Conservation (phyloP, 2,329 filamentous ascomycete species). For the Fusarium subtropicale region DNA sequence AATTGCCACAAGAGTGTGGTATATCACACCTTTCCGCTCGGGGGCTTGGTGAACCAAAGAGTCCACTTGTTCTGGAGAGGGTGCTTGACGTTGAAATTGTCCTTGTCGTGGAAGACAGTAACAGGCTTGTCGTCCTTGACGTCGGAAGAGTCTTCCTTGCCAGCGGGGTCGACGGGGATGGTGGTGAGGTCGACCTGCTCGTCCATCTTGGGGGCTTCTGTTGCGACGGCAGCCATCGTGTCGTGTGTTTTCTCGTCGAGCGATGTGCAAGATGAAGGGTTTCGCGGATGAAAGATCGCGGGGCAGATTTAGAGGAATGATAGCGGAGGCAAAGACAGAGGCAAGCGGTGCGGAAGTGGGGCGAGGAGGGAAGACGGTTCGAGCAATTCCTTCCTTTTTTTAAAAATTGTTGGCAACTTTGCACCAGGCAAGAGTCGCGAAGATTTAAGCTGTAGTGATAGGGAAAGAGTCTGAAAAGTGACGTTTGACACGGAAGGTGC, state of each 20-base stretch:
- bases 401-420: slow-evolving; percentile 47
- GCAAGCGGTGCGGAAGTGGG: slow-evolving; percentile 38
- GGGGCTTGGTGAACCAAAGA: slow-evolving; percentile 98
- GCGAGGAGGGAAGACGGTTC: slow-evolving; percentile 38
- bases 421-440: slow-evolving; percentile 55
- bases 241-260: slow-evolving; percentile 23
- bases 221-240: slow-evolving; percentile 54
- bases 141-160: slow-evolving; percentile 65
- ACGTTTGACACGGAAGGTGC: slow-evolving; percentile 37
- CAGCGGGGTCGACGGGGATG: slow-evolving; percentile 74
- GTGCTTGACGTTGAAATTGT: slow-evolving; percentile 99
- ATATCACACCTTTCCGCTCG: slow-evolving; percentile 84
- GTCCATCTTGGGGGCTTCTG: slow-evolving; percentile 54
- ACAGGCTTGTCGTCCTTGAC: slow-evolving; percentile 72
- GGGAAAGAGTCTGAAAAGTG: slow-evolving; percentile 26
- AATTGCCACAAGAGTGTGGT: slow-evolving; percentile 1
- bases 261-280: slow-evolving; percentile 22
- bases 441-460: slow-evolving; percentile 16
- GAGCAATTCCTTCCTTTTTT: slow-evolving; percentile 46
- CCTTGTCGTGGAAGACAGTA: slow-evolving; percentile 97
- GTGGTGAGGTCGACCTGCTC: slow-evolving; percentile 75
- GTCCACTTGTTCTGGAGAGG: slow-evolving; percentile 98
- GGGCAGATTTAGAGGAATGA: slow-evolving; percentile 45
- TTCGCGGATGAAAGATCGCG: slow-evolving; percentile 44
- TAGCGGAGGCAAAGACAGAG: slow-evolving; percentile 26